A percentile compares a stretch with the other conserved stretches of the same genome.
These are phyloP conservation scores for Pouteria glomerata DNA, from an alignment of 148 eudicot genomes.

Conservation along the genomic window DNA sequence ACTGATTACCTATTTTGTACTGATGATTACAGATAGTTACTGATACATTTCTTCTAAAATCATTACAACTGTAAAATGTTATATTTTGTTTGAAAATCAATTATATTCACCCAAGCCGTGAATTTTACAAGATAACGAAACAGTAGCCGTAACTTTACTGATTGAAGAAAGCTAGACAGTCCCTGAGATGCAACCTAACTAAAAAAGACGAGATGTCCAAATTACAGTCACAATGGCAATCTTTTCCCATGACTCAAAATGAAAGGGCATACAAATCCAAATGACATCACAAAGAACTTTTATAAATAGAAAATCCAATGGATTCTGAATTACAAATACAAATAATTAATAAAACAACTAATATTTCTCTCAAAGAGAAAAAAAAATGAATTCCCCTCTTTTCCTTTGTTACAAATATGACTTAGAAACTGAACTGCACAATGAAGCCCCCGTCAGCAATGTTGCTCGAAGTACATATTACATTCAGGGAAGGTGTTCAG, in stretches of 20 bases:
- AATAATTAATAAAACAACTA: neutral
- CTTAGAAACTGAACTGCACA: neutral
- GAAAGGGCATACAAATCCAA: neutral
- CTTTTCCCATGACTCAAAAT: neutral
- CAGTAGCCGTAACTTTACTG: too few relatives aligned
- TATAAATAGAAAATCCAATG: neutral
- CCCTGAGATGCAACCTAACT: too few relatives aligned
- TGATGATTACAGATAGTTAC: too few relatives aligned
- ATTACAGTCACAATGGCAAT: too few relatives aligned
- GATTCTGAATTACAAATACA: neutral
- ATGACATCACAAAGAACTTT: neutral
- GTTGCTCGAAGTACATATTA: slow-evolving; percentile 29
- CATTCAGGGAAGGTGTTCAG: slow-evolving; percentile 46
- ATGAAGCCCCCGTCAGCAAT: slow-evolving; percentile 8
- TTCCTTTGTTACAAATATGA: neutral
- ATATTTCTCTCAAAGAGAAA: neutral
- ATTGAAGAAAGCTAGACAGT: too few relatives aligned
- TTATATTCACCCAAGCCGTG: too few relatives aligned
- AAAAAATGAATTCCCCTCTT: neutral
- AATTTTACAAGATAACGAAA: too few relatives aligned
- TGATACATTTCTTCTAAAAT: too few relatives aligned
- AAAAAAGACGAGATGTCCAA: too few relatives aligned
- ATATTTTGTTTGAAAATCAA: too few relatives aligned
- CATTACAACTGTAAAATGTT: too few relatives aligned
- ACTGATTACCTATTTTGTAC: too few relatives aligned